phyloP scores from a whole-genome alignment of 1,284 basidiomycete species.

The Caloboletus firmus region DNA sequence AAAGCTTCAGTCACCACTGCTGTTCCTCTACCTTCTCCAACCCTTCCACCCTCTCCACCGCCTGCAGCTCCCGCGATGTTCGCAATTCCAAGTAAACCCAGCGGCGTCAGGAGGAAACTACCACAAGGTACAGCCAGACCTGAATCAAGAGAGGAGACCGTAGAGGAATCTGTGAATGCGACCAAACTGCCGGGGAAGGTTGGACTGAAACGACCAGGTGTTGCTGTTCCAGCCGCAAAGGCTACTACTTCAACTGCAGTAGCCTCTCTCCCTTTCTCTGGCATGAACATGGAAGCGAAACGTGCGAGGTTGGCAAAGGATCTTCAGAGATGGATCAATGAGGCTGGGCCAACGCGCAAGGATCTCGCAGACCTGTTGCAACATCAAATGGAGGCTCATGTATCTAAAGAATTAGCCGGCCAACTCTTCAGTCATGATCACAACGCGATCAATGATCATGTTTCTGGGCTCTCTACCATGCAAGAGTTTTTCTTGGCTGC shows the following conservation, averaged over 20 bases:
- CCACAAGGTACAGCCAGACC: conserved; percentile 63
- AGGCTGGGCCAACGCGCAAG: conserved; percentile 77
- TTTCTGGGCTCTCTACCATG: conserved; percentile 73
- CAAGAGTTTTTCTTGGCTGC: conserved; percentile 73
- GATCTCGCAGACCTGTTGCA: conserved; percentile 88
- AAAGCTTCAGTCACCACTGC: conserved; percentile 13
- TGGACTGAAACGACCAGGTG: conserved; percentile 53
- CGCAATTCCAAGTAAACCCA: conserved; percentile 47
- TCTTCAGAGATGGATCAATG: conserved; percentile 78
- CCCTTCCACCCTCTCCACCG: conserved; percentile 39
- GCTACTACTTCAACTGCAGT: conserved; percentile 34
- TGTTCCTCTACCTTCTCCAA: conserved; percentile 21
- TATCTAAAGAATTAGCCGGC: conserved; percentile 74
- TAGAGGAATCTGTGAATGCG: conserved; percentile 45
- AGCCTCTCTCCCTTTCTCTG: conserved; percentile 58
- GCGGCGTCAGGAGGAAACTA: conserved; percentile 68
- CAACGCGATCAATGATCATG: conserved; percentile 91
- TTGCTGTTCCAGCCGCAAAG: conserved; percentile 35
- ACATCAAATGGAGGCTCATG: conserved; percentile 87
- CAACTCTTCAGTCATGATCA: conserved; percentile 95
- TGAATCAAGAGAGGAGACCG: conserved; percentile 60
- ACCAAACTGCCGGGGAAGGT: conserved; percentile 46
- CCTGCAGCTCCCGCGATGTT: conserved; percentile 33
- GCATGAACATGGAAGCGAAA: conserved; percentile 75
- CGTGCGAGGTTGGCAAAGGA: conserved; percentile 78